Evolutionary conservation across 2,329 filamentous ascomycete genomes (phyloP), one percentile per base, ranked within the genome.

Genomic region (Aspergillus ochraceoroseus): DNA sequence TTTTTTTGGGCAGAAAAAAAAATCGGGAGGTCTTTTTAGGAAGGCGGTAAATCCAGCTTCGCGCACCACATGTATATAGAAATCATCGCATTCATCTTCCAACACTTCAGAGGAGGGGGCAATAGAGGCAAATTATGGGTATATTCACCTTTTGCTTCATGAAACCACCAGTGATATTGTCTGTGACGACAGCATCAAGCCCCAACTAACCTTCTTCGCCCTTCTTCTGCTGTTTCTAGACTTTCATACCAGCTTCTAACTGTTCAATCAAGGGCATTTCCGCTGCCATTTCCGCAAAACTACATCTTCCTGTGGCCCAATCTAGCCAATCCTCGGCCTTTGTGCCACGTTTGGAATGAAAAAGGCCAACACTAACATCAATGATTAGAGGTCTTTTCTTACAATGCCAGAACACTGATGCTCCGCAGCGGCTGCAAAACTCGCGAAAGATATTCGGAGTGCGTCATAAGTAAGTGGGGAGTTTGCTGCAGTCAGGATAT

Each of bases 381-480:
- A 85, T 67, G 12, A 85, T 55, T 3, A 71, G 69, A 0, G 74
- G 69, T 26, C 79, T 65, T 44, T 66, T 64, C 3, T 68, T 62
- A 38, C 73, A 73, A 51, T 76, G 72, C 74, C 77, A 84, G 52
- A 83, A 84, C 2, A 80, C 70, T 0, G 73, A 79, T 0, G 82
- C 80, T 1, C 81, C 81, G 53, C 82, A 86, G 1, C 39, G 54
- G 1, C 61, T 59, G 55, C 82, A 86, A 53, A 83, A 85, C 29
- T 80, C 76, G 11, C 82, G 72, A 32, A 67, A 63, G 3, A 79
- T 72, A 0, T 69, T 72, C 0, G 65, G 56, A 5, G 61, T 79
- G 15, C 77, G 0, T 63, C 55, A 2, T 73, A 62, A 8, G 51
- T 42, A 3, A 69, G 43, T 1, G 60, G 53, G 13, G 55, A 52